A percentile compares a stretch with the other conserved stretches of the same genome.
phyloP scores from a whole-genome alignment of 805 yeast species.

The Schwanniomyces vanrijiae region DNA sequence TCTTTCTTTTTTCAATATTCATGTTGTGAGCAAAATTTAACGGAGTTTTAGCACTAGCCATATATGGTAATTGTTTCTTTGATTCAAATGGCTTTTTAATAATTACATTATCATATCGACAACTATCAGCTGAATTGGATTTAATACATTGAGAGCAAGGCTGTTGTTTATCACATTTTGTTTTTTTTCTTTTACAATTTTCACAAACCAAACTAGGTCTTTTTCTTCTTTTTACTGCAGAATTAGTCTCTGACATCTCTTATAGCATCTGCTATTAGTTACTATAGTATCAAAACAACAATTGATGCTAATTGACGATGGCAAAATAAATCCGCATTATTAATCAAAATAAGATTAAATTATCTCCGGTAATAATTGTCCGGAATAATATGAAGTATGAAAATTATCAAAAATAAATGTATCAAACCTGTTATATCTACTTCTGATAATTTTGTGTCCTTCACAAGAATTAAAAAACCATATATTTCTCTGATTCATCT shows the following conservation, averaged over 20 bases:
- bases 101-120: constrained; percentile 9
- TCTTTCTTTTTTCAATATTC: background rate
- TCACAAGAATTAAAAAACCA: too few relatives aligned
- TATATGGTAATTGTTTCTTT: constrained; percentile 12
- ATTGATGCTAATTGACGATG: background rate
- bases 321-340: background rate
- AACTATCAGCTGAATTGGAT: constrained; percentile 19
- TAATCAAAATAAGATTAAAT: too few relatives aligned
- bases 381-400: background rate
- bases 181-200: constrained; percentile 32
- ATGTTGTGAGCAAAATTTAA: constrained; percentile 7
- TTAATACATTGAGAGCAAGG: constrained; percentile 36
- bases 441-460: too few relatives aligned
- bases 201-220: constrained; percentile 39
- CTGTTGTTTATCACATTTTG: constrained; percentile 34
- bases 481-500: too few relatives aligned
- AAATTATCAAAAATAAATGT: too few relatives aligned
- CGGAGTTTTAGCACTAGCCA: constrained; percentile 19
- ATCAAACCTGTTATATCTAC: too few relatives aligned
- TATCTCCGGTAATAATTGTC: too few relatives aligned
- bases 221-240: constrained; percentile 23
- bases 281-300: too few relatives aligned
- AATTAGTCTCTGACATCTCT: background rate
- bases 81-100: background rate
- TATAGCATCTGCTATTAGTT: background rate